Evolutionary conservation across 1,139 yeast genomes (phyloP).

Genomic region (Magnusiomyces paraingens): DNA sequence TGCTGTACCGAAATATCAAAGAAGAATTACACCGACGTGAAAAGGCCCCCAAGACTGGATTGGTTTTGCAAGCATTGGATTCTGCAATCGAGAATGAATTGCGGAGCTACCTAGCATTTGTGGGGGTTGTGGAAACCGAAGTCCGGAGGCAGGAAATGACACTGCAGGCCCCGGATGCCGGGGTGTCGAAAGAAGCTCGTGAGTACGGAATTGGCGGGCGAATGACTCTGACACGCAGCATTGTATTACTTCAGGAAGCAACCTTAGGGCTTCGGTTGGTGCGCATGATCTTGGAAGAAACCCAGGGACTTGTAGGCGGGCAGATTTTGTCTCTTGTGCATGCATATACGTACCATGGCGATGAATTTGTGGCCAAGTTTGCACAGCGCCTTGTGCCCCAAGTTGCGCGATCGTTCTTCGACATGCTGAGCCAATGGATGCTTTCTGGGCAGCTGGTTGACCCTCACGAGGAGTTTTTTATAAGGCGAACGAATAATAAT

Average conservation of each 20-base stretch:
- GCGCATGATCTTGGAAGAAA: conserved; percentile 35
- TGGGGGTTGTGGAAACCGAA: conserved; percentile 47
- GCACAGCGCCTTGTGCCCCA: conserved; percentile 43
- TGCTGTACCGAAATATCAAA: conserved; percentile 50
- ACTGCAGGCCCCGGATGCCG: neutral
- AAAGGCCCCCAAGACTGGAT: conserved; percentile 24
- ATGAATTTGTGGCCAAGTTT: conserved; percentile 42
- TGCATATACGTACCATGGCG: conserved; percentile 57
- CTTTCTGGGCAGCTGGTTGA: conserved; percentile 56
- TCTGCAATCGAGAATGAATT: conserved; percentile 52
- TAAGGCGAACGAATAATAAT: conserved; percentile 29
- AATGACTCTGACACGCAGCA: conserved; percentile 37
- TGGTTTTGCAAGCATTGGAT: conserved; percentile 58
- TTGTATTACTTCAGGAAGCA: conserved; percentile 45
- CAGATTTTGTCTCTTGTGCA: conserved; percentile 51
- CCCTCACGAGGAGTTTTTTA: conserved; percentile 62
- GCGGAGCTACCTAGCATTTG: conserved; percentile 45
- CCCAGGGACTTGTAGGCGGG: conserved; percentile 43
- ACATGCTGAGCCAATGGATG: conserved; percentile 61
- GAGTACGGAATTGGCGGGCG: conserved; percentile 5
- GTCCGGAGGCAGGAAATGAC: conserved; percentile 25
- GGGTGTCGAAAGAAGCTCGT: neutral
- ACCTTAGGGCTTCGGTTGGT: conserved; percentile 53
- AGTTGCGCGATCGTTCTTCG: conserved; percentile 56
- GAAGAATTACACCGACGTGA: conserved; percentile 24